Percentiles rank a stretch among this genome's conserved stretches.
Evolutionary conservation across 2,329 filamentous ascomycete genomes (phyloP).

Genomic region (Rutstroemia sp.): DNA sequence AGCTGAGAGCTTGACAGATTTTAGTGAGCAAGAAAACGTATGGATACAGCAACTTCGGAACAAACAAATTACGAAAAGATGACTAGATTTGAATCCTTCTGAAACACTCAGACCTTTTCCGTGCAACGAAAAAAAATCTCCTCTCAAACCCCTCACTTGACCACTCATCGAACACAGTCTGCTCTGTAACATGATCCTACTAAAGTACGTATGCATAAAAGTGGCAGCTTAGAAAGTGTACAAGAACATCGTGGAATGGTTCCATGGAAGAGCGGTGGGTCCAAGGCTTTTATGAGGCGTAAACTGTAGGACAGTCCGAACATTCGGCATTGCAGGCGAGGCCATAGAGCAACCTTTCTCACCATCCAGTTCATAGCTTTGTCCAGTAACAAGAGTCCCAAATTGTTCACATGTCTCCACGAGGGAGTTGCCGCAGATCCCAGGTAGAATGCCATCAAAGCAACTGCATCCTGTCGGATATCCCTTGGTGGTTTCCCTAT

Average conservation of each 20-base stretch:
- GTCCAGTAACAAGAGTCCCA: not conserved
- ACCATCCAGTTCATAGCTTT: not conserved
- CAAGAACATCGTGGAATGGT: not conserved
- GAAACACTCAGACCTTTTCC: slow-evolving; percentile 6
- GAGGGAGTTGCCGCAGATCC: slow-evolving; percentile 18
- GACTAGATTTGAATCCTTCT: not conserved
- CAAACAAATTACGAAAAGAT: not conserved
- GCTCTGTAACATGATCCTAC: not conserved
- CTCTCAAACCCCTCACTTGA: not conserved
- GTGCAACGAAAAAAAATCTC: not conserved
- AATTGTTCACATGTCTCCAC: not conserved
- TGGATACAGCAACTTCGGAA: not conserved
- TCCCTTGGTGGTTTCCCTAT: too few relatives aligned
- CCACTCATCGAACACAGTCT: not conserved
- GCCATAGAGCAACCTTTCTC: not conserved
- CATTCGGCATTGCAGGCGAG: not conserved
- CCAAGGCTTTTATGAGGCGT: not conserved
- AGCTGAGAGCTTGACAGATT: not conserved
- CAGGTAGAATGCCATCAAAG: slow-evolving; percentile 10
- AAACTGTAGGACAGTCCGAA: not conserved
- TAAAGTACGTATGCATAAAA: not conserved
- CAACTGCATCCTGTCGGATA: not conserved
- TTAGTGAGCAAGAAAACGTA: not conserved
- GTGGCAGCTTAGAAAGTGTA: not conserved
- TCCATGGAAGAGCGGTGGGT: not conserved